Evolutionary conservation across 495 filamentous ascomycete species (phyloP), one percentile per base, ranked within the genome.

Genomic region (Penicillium parvum): DNA sequence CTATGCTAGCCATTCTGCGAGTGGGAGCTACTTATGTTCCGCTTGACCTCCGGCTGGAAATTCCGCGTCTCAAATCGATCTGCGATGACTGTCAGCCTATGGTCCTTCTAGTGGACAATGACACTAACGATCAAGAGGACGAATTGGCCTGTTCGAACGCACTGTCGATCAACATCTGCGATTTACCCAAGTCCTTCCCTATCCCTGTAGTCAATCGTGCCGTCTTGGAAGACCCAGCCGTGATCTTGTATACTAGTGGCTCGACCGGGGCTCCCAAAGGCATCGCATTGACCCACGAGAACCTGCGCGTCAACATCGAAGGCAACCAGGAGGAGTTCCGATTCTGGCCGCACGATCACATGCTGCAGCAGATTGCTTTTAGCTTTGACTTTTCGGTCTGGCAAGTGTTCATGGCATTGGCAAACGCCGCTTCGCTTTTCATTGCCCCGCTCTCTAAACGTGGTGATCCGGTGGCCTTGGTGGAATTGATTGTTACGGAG

Each of bases 1-100:
- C 74, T 0, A 46, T 81, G 37, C 63, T 81, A 0, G 77, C 73
- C 7, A 70, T 81, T 26, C 32, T 72, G 37, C 55, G 66, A 0
- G 30, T 75, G 35, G 78, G 77, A 0, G 68, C 50, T 5, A 43
- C 69, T 5, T 82, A 79, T 41, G 56, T 81, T 0, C 80, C 80
- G 0, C 45, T 84, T 3, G 77, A 82, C 35, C 47, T 66, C 1
- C 41, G 61, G 3, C 62, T 57, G 7, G 50, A 65, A 12, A 27
- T 57, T 5, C 20, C 47, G 0, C 57, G 71, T 1, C 61, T 68
- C 0, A 37, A 39, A 4, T 36, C 37, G 5, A 47, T 72, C 7
- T 45, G 52, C 1, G 19, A 47, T 6, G 55, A 52, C 16, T 57
- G 47, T 32, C 14, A 56, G 10, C 52, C 57, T 2, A 25, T 10